A percentile compares a stretch with the other conserved stretches of the same genome.
Evolutionary conservation across 2,329 filamentous ascomycete species (phyloP).

Genomic region (Chalaropsis thielavioides): DNA sequence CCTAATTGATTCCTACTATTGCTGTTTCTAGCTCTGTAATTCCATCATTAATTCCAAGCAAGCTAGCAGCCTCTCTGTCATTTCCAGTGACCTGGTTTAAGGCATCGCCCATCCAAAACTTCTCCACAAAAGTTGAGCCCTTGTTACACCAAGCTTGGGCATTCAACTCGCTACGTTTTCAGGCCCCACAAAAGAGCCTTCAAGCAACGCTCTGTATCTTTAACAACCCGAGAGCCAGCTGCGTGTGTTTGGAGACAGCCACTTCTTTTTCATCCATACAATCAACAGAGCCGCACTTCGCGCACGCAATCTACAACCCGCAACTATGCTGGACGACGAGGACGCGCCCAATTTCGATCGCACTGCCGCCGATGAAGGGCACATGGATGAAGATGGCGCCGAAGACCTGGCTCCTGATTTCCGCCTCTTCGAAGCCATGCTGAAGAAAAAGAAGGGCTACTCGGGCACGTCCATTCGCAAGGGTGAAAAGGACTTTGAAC

Average conservation of each 20-base stretch:
- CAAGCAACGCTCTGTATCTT: not conserved
- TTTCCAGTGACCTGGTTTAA: too few relatives aligned
- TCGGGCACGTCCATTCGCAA: slow-evolving; percentile 61
- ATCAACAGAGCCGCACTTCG: not conserved
- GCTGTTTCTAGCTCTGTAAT: not conserved
- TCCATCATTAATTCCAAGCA: too few relatives aligned
- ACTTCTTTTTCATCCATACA: not conserved
- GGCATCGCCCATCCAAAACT: not conserved
- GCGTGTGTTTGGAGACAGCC: not conserved
- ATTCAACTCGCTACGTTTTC: not conserved
- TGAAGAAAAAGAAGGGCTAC: slow-evolving; percentile 37
- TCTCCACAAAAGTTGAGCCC: not conserved
- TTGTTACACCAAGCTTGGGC: not conserved
- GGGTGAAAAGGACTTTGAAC: slow-evolving; percentile 95
- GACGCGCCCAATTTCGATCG: slow-evolving; percentile 25
- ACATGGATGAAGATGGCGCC: slow-evolving; percentile 41
- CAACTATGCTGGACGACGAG: slow-evolving; percentile 29
- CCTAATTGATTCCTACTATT: not conserved
- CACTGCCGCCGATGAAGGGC: slow-evolving; percentile 20
- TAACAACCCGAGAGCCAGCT: not conserved
- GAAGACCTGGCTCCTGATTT: slow-evolving; percentile 82
- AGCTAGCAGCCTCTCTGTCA: not conserved
- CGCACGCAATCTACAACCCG: not conserved
- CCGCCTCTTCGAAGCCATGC: slow-evolving; percentile 48
- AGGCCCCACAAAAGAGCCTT: slow-evolving; percentile 5